Evolutionary conservation across 495 filamentous ascomycete genomes (phyloP).

Genomic region (Halenospora varia): DNA sequence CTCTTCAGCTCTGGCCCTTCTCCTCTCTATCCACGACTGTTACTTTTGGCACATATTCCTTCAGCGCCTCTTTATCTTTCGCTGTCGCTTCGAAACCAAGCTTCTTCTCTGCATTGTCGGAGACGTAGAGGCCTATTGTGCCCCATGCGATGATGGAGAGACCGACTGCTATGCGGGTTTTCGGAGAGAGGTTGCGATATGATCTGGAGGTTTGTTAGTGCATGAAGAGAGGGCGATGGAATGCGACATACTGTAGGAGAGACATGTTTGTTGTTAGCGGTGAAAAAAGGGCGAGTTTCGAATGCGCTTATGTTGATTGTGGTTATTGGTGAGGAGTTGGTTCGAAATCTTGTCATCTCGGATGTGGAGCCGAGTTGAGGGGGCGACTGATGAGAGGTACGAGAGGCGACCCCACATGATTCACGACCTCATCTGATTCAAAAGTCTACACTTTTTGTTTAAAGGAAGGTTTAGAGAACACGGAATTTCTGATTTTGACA

Average conservation of each 20-base stretch:
- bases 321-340: no score
- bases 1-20: constrained; percentile 14
- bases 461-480: no score
- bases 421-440: no score
- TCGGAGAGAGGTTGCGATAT: constrained; percentile 56
- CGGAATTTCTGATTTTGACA: no score
- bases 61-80: constrained; percentile 54
- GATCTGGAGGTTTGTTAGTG: no score
- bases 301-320: not conserved
- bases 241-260: constrained; percentile 2
- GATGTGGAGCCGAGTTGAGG: no score
- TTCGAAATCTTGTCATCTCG: no score
- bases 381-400: no score
- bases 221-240: no score
- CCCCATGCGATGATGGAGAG: constrained; percentile 63
- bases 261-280: not conserved
- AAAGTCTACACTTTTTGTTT: no score
- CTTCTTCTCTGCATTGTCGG: constrained; percentile 57
- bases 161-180: constrained; percentile 61
- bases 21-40: constrained; percentile 37
- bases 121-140: constrained; percentile 50
- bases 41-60: constrained; percentile 45
- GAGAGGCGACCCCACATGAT: no score
- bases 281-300: not conserved
- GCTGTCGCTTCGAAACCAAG: constrained; percentile 59